Conservation (phyloP, 78 protist genomes). For the Chrysochromulina parva region DNA sequence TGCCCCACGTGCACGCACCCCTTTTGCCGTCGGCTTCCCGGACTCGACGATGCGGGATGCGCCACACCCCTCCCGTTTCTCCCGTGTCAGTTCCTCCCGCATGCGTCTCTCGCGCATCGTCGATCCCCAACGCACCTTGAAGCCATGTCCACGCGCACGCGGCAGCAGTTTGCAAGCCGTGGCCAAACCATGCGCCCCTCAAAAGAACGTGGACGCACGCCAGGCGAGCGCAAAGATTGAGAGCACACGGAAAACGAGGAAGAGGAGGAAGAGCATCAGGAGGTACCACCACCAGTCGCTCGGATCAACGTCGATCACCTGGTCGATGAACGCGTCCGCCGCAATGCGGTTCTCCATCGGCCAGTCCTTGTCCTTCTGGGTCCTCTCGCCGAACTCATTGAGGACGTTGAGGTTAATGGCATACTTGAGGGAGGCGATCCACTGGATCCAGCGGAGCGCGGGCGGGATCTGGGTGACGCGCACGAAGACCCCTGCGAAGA, state of each 20-base stretch:
- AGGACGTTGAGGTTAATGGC: constrained; percentile 33
- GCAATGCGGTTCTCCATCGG: neutral
- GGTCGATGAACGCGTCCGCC: neutral
- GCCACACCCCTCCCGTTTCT: too few species aligned
- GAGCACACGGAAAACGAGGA: neutral
- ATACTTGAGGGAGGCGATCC: constrained; percentile 49
- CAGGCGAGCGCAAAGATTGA: constrained; percentile 3
- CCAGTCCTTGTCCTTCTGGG: neutral
- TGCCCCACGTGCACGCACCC: too few species aligned
- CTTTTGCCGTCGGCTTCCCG: too few species aligned
- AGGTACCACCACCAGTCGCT: constrained; percentile 20
- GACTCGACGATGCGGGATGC: too few species aligned
- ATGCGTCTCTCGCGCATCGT: too few species aligned
- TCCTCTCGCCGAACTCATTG: constrained; percentile 23
- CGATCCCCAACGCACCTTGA: too few species aligned
- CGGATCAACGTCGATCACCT: constrained; percentile 11
- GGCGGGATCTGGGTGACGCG: constrained; percentile 36
- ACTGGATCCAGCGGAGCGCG: constrained; percentile 63
- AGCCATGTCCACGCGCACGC: too few species aligned
- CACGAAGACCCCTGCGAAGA: constrained; percentile 60
- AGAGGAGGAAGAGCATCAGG: neutral
- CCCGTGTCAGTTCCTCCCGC: too few species aligned
- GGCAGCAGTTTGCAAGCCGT: too few species aligned
- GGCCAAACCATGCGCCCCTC: too few species aligned
- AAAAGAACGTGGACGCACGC: neutral